phyloP scores from a whole-genome alignment of 345 rosid species.

The Aquilaria yunnanensis region DNA sequence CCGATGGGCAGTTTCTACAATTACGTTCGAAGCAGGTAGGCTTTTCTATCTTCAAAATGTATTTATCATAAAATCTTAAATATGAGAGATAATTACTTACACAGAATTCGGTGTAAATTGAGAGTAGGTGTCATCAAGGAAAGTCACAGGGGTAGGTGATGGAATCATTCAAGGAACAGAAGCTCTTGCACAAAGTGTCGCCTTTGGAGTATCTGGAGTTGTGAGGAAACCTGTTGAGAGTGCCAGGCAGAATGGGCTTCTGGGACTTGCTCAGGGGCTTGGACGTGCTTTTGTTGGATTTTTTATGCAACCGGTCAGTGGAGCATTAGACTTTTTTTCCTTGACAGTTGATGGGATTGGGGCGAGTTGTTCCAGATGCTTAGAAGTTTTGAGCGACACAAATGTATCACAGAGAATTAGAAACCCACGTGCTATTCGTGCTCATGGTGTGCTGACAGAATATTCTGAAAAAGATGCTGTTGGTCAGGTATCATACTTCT shows the following conservation, averaged over 20 bases:
- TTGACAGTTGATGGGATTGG: constrained; percentile 94
- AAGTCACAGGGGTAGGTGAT: constrained; percentile 94
- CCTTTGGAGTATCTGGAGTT: constrained; percentile 97
- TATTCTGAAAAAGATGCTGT: constrained; percentile 85
- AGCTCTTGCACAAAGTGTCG: constrained; percentile 98
- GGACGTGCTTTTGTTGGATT: constrained; percentile 85
- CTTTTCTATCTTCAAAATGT: constrained; percentile 5
- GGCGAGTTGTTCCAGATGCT: constrained; percentile 88
- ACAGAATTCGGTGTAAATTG: neutral
- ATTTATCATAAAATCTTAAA: neutral
- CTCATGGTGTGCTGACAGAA: constrained; percentile 72
- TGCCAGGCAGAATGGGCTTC: constrained; percentile 78
- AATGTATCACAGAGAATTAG: constrained; percentile 65
- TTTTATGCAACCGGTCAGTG: constrained; percentile 90
- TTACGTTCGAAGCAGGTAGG: constrained; percentile 89
- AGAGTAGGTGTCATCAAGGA: constrained; percentile 82
- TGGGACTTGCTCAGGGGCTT: constrained; percentile 94
- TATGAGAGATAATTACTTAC: constrained; percentile 16
- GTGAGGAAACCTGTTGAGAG: constrained; percentile 93
- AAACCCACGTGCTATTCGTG: constrained; percentile 83
- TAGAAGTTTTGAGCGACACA: constrained; percentile 66
- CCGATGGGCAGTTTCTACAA: constrained; percentile 93
- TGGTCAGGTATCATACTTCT: constrained; percentile 60
- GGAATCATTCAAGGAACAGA: constrained; percentile 95
- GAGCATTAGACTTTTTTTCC: constrained; percentile 93